phyloP scores from a whole-genome alignment of 2,329 filamentous ascomycete species.

The Verticillium alfalfae region DNA sequence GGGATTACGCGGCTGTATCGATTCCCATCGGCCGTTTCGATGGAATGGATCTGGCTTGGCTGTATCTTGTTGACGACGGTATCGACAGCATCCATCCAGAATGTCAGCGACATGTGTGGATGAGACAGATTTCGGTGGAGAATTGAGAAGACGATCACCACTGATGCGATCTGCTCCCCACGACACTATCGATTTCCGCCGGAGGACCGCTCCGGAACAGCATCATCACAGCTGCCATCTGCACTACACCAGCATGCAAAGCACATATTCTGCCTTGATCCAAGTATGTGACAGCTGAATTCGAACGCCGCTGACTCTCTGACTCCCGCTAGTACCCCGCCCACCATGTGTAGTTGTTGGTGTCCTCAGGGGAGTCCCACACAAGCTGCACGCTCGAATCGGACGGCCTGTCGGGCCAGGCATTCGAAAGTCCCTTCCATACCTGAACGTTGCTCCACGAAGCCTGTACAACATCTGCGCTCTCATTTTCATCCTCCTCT shows the following conservation, averaged over 20 bases:
- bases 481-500: background rate
- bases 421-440: conserved; percentile 8
- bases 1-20: conserved; percentile 1
- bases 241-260: background rate
- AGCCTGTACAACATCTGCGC: background rate
- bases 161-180: background rate
- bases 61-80: background rate
- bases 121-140: background rate
- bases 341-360: conserved; percentile 11
- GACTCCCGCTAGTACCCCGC: conserved; percentile 4
- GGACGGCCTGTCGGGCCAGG: conserved; percentile 10
- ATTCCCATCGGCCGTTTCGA: background rate
- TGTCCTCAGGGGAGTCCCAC: conserved; percentile 10
- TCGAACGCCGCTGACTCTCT: background rate
- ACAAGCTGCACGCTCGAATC: conserved; percentile 7
- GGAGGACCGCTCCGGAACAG: background rate
- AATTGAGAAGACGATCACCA: background rate
- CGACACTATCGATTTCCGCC: background rate
- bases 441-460: conserved; percentile 8
- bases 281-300: background rate
- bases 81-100: background rate
- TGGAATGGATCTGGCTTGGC: background rate
- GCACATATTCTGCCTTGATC: background rate
- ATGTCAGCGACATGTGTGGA: background rate
- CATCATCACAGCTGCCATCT: background rate